Evolutionary conservation across 208 protist species (phyloP).

Genomic region (Zelonia costaricensis): DNA sequence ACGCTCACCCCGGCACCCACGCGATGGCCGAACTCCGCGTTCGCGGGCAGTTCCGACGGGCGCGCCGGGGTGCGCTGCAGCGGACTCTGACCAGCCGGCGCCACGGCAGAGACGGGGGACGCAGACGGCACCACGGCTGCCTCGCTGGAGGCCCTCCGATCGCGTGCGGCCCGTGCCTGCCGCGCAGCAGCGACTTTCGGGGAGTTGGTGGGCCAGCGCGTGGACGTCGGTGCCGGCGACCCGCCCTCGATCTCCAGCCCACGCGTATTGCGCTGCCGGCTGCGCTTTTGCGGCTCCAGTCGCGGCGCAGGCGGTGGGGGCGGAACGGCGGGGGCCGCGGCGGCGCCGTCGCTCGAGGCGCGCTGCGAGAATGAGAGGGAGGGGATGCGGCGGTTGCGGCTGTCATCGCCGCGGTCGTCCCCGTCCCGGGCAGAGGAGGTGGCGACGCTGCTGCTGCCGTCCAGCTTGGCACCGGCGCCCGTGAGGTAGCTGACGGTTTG

Average conservation of each 20-base stretch:
- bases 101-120: too few relatives aligned
- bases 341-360: too few relatives aligned
- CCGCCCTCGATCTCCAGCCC: conserved; percentile 7
- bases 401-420: background rate
- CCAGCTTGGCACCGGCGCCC: background rate
- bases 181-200: conserved; percentile 1
- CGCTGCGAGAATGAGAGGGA: too few relatives aligned
- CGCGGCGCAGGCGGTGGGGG: too few relatives aligned
- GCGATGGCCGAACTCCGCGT: too few relatives aligned
- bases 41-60: too few relatives aligned
- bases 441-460: background rate
- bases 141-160: background rate
- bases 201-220: conserved; percentile 1
- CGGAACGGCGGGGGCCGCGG: too few relatives aligned
- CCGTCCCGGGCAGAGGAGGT: background rate
- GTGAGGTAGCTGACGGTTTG: conserved; percentile 18
- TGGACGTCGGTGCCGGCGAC: conserved; percentile 7
- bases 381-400: too few relatives aligned
- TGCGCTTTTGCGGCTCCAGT: background rate
- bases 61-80: too few relatives aligned
- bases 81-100: background rate
- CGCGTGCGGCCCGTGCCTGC: conserved; percentile 3
- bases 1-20: too few relatives aligned
- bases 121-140: too few relatives aligned
- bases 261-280: background rate